Percentiles rank a stretch among this genome's conserved stretches.
phyloP scores from a whole-genome alignment of 2,329 filamentous ascomycete genomes.

The Neonectria punicea region DNA sequence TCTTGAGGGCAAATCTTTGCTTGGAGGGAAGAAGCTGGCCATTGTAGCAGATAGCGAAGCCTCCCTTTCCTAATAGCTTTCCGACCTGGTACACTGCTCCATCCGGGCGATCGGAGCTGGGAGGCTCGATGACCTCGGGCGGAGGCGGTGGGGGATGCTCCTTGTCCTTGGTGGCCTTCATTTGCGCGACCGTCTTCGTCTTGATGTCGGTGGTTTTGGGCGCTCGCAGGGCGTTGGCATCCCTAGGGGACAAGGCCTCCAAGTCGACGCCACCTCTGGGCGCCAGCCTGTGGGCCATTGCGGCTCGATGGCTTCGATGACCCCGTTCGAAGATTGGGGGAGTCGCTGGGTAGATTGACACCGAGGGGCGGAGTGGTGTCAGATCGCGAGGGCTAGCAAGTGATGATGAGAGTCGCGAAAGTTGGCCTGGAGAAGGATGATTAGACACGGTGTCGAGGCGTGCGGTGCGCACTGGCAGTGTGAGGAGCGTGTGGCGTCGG shows the following conservation, averaged over 20 bases:
- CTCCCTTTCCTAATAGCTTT: slow-evolving; percentile 80
- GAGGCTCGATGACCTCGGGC: slow-evolving; percentile 67
- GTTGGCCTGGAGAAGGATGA: slow-evolving; percentile 20
- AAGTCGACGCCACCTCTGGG: slow-evolving; percentile 63
- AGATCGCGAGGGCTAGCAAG: slow-evolving; percentile 32
- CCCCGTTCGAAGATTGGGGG: slow-evolving; percentile 4
- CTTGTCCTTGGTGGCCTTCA: slow-evolving; percentile 70
- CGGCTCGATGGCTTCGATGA: slow-evolving; percentile 13
- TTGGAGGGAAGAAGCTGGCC: slow-evolving; percentile 74
- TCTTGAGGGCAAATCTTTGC: slow-evolving; percentile 80
- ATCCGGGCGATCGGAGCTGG: slow-evolving; percentile 74
- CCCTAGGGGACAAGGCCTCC: slow-evolving; percentile 72
- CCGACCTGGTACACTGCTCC: slow-evolving; percentile 80
- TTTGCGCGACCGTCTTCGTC: slow-evolving; percentile 61
- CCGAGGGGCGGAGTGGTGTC: slow-evolving; percentile 7
- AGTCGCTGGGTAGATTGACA: slow-evolving; percentile 13
- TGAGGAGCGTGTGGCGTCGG: not conserved
- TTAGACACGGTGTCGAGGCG: slow-evolving; percentile 19
- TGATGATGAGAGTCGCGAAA: slow-evolving; percentile 25
- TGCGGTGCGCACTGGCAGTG: not conserved
- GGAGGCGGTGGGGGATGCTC: slow-evolving; percentile 75
- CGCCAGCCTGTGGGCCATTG: slow-evolving; percentile 61
- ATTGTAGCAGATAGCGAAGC: slow-evolving; percentile 84
- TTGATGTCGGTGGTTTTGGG: slow-evolving; percentile 62
- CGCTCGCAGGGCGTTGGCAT: slow-evolving; percentile 69